These are phyloP conservation scores for Colletotrichum sojae DNA, from an alignment of 2,329 filamentous ascomycete species.

Conservation along the genomic window DNA sequence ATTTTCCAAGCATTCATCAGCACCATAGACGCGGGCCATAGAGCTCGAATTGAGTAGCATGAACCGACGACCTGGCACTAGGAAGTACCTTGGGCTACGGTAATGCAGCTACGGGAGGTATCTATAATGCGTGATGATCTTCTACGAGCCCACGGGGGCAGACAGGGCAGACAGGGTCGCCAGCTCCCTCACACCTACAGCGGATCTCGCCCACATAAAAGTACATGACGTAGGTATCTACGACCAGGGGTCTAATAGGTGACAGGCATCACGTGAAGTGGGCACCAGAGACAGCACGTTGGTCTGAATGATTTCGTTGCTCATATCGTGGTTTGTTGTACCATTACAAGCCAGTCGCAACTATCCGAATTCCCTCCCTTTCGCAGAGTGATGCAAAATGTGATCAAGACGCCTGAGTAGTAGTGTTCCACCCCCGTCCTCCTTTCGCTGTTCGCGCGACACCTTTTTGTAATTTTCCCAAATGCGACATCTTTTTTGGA, in stretches of 20 bases:
- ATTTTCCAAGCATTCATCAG: slow-evolving; percentile 24
- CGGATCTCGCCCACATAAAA: no score
- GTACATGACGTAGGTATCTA: no score
- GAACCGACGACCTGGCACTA: neutral
- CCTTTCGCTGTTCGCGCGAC: slow-evolving; percentile 34
- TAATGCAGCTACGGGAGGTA: no score
- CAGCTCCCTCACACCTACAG: no score
- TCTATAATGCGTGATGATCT: no score
- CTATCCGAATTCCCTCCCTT: slow-evolving; percentile 43
- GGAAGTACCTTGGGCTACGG: no score
- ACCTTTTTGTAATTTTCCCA: slow-evolving; percentile 25
- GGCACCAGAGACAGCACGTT: neutral
- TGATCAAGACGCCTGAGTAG: slow-evolving; percentile 44
- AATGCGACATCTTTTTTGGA: slow-evolving; percentile 28
- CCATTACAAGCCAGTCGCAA: slow-evolving; percentile 44
- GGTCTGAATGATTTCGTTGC: slow-evolving; percentile 42
- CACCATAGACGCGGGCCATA: slow-evolving; percentile 33
- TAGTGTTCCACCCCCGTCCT: slow-evolving; percentile 43
- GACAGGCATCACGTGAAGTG: neutral
- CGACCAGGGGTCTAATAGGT: no score
- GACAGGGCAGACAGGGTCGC: neutral
- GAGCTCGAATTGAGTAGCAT: slow-evolving; percentile 36
- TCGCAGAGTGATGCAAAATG: slow-evolving; percentile 44
- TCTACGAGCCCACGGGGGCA: no score
- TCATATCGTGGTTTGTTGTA: slow-evolving; percentile 43